phyloP scores from a whole-genome alignment of 2,329 filamentous ascomycete species.

The Rhexocercosporidium sp. region DNA sequence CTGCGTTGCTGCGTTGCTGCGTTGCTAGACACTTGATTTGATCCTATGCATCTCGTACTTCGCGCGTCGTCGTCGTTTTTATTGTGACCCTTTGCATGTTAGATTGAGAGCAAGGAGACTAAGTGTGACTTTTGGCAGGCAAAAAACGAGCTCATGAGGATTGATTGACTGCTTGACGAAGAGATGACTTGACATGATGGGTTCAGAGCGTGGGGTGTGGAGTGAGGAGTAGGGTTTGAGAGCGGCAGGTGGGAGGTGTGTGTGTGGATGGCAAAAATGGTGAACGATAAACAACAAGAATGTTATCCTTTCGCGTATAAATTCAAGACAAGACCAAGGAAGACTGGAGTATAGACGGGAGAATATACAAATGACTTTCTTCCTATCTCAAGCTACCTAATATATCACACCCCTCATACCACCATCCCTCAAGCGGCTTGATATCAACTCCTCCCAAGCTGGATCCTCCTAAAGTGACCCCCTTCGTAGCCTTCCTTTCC shows the following conservation, averaged over 20 bases:
- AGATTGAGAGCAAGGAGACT: conserved; percentile 21
- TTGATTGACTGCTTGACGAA: conserved; percentile 13
- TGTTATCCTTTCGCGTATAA: neutral
- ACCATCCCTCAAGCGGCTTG: neutral
- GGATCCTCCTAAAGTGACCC: neutral
- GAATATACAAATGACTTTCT: conserved; percentile 21
- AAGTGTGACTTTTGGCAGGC: conserved; percentile 33
- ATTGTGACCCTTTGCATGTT: conserved; percentile 1
- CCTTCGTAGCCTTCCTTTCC: neutral
- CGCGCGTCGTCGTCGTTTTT: conserved; percentile 4
- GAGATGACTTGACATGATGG: conserved; percentile 12
- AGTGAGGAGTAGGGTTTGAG: conserved; percentile 1
- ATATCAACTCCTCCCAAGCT: neutral
- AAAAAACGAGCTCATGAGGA: conserved; percentile 41
- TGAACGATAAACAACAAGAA: neutral
- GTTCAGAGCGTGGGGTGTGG: neutral
- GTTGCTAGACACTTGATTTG: neutral
- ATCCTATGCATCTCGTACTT: neutral
- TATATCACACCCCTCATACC: neutral
- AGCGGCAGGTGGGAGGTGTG: neutral
- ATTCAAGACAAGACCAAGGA: neutral
- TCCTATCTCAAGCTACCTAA: conserved; percentile 14
- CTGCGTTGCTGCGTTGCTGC: conserved; percentile 7
- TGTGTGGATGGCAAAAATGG: too few species aligned
- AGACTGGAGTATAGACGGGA: conserved; percentile 16